A percentile compares a stretch with the other conserved stretches of the same genome.
phyloP scores from a whole-genome alignment of 495 filamentous ascomycete genomes.

The Tuber magnatum region DNA sequence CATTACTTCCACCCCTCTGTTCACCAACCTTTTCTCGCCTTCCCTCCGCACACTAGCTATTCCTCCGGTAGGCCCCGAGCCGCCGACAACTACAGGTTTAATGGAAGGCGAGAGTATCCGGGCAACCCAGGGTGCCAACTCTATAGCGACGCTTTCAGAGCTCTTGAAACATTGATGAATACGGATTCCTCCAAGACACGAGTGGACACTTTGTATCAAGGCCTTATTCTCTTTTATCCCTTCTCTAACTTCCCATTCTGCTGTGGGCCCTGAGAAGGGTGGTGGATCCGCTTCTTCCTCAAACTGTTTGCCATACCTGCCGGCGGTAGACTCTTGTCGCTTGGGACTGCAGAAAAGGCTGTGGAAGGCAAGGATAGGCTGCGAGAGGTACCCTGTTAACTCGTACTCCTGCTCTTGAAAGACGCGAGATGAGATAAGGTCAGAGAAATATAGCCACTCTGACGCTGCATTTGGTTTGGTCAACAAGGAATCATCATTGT shows the following conservation, averaged over 20 bases:
- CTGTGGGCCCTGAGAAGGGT: constrained; percentile 72
- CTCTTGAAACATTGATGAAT: constrained; percentile 70
- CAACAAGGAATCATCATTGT: constrained; percentile 85
- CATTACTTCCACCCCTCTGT: constrained; percentile 71
- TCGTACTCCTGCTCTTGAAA: constrained; percentile 81
- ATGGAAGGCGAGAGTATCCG: constrained; percentile 80
- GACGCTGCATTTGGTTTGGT: constrained; percentile 80
- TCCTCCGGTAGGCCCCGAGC: constrained; percentile 57
- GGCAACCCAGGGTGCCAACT: constrained; percentile 74
- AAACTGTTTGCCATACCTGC: constrained; percentile 38
- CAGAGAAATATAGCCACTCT: constrained; percentile 94
- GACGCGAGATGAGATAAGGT: constrained; percentile 65
- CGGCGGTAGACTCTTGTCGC: constrained; percentile 28
- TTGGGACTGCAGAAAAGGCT: constrained; percentile 69
- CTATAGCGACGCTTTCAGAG: constrained; percentile 62
- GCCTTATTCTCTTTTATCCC: constrained; percentile 59
- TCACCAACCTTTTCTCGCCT: constrained; percentile 70
- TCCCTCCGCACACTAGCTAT: constrained; percentile 81
- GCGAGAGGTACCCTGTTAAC: constrained; percentile 71
- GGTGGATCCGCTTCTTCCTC: constrained; percentile 50
- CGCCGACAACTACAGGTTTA: constrained; percentile 82
- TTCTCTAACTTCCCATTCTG: constrained; percentile 72
- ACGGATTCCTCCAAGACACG: constrained; percentile 46
- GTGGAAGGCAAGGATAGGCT: constrained; percentile 82
- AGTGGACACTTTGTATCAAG: constrained; percentile 49